Evolutionary conservation across 2,329 filamentous ascomycete species (phyloP).

Genomic region (Phyllosticta citribraziliensis): DNA sequence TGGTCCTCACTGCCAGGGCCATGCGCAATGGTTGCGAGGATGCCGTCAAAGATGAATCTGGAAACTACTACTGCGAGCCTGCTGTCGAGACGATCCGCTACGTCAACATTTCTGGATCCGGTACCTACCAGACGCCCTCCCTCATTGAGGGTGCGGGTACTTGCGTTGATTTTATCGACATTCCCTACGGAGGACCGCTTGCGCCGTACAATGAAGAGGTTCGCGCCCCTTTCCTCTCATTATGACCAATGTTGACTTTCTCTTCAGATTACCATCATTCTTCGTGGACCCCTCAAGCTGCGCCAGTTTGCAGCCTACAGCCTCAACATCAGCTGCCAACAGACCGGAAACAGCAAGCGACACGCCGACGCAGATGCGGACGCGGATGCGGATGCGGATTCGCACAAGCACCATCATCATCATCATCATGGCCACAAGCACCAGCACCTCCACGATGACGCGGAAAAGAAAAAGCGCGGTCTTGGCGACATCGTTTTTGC

Average conservation of each 20-base stretch:
- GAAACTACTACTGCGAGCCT: constrained; percentile 55
- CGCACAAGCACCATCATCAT: constrained; percentile 22
- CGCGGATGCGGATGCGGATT: constrained; percentile 19
- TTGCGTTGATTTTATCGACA: constrained; percentile 42
- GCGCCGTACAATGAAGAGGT: constrained; percentile 64
- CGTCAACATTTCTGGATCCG: constrained; percentile 47
- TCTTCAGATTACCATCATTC: constrained; percentile 56
- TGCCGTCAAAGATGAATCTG: constrained; percentile 1
- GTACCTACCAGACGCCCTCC: constrained; percentile 55
- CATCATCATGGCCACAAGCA: constrained; percentile 37
- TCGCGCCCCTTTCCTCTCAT: constrained; percentile 22
- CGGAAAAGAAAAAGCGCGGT: constrained; percentile 35
- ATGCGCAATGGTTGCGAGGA: constrained; percentile 6
- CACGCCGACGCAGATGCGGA: constrained; percentile 16
- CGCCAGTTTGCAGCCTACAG: constrained; percentile 62
- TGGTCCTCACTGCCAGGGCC: background rate
- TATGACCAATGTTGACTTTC: background rate
- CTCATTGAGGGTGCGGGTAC: constrained; percentile 48
- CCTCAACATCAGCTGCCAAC: constrained; percentile 27
- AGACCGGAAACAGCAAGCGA: constrained; percentile 22
- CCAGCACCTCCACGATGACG: constrained; percentile 38
- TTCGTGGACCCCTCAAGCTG: constrained; percentile 60
- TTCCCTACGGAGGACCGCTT: constrained; percentile 50
- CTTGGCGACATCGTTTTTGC: constrained; percentile 44
- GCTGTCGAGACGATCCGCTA: constrained; percentile 60